Evolutionary conservation across 495 filamentous ascomycete species (phyloP).

Genomic region (Penicillium bialowiezense): DNA sequence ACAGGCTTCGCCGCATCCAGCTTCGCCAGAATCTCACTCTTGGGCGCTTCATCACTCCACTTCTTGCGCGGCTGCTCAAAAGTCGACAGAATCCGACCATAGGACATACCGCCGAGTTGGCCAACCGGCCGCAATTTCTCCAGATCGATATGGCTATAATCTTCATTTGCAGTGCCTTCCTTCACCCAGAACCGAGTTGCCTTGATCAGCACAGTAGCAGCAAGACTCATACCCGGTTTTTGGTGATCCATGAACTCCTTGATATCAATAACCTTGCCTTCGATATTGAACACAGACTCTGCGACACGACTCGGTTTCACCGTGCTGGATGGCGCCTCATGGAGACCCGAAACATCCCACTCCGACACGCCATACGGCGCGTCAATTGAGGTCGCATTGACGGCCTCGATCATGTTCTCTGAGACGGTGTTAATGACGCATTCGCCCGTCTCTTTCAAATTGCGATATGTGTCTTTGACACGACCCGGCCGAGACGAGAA

Average conservation of each 20-base stretch:
- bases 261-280: constrained; percentile 68
- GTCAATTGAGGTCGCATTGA: constrained; percentile 71
- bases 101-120: constrained; percentile 78
- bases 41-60: constrained; percentile 52
- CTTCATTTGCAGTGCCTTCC: constrained; percentile 74
- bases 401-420: constrained; percentile 80
- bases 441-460: constrained; percentile 65
- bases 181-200: constrained; percentile 79
- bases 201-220: constrained; percentile 72
- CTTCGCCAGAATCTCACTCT: constrained; percentile 39
- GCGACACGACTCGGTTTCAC: constrained; percentile 65
- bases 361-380: constrained; percentile 73
- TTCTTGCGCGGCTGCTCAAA: constrained; percentile 68
- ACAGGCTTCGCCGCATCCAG: constrained; percentile 31
- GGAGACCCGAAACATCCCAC: constrained; percentile 74
- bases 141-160: constrained; percentile 68
- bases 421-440: constrained; percentile 77
- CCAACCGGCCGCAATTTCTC: constrained; percentile 64
- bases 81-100: constrained; percentile 59
- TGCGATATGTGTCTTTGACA: constrained; percentile 70
- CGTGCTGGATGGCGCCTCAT: constrained; percentile 52
- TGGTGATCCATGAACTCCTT: constrained; percentile 66
- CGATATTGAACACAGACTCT: constrained; percentile 77
- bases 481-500: constrained; percentile 53
- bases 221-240: constrained; percentile 62